Evolutionary conservation across 23 red algal species (phyloP), one percentile per base, ranked within the genome.

Genomic region (Gracilariopsis chorda): DNA sequence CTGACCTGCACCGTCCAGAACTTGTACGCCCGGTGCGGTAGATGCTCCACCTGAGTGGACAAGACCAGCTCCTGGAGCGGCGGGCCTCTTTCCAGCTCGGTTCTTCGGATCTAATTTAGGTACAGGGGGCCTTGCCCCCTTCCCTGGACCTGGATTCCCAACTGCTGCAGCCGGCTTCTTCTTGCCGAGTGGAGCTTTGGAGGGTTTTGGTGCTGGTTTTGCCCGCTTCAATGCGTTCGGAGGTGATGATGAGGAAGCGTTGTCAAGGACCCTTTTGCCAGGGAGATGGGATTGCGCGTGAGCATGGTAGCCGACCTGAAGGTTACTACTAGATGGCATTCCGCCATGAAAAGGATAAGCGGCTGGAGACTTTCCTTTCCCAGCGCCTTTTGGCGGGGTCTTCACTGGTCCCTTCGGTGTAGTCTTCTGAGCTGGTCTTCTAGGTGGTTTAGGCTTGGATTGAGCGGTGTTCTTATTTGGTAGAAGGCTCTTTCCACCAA

Each of bases 401-500:
- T 53, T 48, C 4, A 23, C 24, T 47, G 30, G 30, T 2, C 68
- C 61, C 44, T 89, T 89, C 16, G 47, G 44, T 11, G 52, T 41
- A 42, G 21, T 67, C 52, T 89, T 77, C 41, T 35, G 46, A 21
- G 85, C 14, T 36, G 65, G 53, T 39, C 69, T 78, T 35, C 85
- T 64, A 39, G 58, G 58, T 27, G 28, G 51, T 70, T 89, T 89
- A 58, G 32, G 70, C 34, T 89, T 89, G 0, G 69, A 2, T 24
- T 48, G 40, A 17, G 36, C 47, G 32, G 34, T 29, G 58, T 20
- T 2, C 29, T 89, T 89, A 39, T 65, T 89, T n/a, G 37, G 82
- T 29, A 69, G 46, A 19, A 86, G n/a, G 12, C 58, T 86, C 41
- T 86, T 86, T n/a, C 82, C 62, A 11, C 82, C 82, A 47, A 86